Percentiles rank a stretch among this genome's conserved stretches.
Conservation (phyloP, 768 basidiomycete genomes). For the Lactarius evosmus region DNA sequence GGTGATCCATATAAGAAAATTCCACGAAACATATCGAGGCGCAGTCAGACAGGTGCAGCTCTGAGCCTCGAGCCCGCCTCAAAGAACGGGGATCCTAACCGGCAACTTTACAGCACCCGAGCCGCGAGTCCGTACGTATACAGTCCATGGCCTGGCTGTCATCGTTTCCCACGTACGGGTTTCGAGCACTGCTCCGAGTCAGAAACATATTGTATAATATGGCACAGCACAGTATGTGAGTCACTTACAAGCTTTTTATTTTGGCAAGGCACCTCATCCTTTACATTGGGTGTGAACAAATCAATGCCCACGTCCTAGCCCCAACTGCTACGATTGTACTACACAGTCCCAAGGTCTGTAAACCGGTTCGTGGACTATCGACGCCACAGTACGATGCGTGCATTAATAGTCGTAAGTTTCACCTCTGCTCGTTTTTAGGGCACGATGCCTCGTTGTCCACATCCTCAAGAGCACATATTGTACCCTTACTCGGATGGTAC, state of each 20-base stretch:
- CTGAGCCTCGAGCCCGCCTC: not conserved
- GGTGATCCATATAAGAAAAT: not conserved
- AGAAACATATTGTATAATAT: no score
- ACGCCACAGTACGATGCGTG: no score
- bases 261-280: no score
- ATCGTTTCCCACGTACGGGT: no score
- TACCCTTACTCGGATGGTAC: not conserved
- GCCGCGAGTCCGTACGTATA: no score
- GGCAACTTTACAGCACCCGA: not conserved
- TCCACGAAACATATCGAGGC: not conserved
- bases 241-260: no score
- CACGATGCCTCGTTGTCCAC: not conserved
- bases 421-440: not conserved
- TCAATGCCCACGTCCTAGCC: not conserved
- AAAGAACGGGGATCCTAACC: not conserved
- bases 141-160: no score
- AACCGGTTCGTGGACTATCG: not conserved
- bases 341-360: not conserved
- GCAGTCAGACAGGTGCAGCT: no score
- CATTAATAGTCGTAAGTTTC: not conserved
- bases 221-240: no score
- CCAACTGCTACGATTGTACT: not conserved
- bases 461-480: not conserved
- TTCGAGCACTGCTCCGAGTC: no score
- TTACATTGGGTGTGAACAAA: no score